phyloP scores from a whole-genome alignment of 1,139 yeast genomes.

The Sugiyamaella xylanicola region DNA sequence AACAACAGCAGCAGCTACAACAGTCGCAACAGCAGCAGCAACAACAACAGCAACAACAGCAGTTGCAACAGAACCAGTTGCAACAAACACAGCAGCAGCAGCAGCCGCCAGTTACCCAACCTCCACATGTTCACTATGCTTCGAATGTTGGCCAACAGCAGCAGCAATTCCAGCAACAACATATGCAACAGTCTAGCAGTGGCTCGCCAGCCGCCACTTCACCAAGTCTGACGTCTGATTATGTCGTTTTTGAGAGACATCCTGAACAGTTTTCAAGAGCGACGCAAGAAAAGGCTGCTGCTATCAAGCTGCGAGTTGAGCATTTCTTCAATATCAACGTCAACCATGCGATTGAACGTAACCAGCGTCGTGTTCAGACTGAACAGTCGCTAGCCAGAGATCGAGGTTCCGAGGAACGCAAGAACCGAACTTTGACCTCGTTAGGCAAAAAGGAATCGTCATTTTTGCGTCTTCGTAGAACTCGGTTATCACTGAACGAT shows the following conservation, averaged over 20 bases:
- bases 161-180: conserved; percentile 1
- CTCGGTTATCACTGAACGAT: conserved; percentile 64
- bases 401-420: conserved; percentile 66
- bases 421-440: conserved; percentile 63
- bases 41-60: conserved; percentile 25
- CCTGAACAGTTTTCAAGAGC: conserved; percentile 65
- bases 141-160: conserved; percentile 10
- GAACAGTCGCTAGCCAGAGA: conserved; percentile 60
- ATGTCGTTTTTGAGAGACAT: conserved; percentile 80
- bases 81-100: conserved; percentile 20
- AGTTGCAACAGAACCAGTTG: conserved; percentile 19
- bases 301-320: conserved; percentile 63
- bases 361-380: conserved; percentile 64
- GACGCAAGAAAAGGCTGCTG: conserved; percentile 66
- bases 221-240: conserved; percentile 36
- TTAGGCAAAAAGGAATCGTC: conserved; percentile 69
- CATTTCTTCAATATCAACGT: conserved; percentile 69
- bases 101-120: conserved; percentile 20
- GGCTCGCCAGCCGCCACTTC: neutral
- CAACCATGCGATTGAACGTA: conserved; percentile 71
- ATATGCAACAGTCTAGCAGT: neutral
- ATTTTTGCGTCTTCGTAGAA: conserved; percentile 64
- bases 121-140: conserved; percentile 19
- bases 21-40: conserved; percentile 4
- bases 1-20: conserved; percentile 14